A percentile compares a stretch with the other conserved stretches of the same genome.
Conservation (phyloP, 169 alveolate species). For the Plasmodium adleri region DNA sequence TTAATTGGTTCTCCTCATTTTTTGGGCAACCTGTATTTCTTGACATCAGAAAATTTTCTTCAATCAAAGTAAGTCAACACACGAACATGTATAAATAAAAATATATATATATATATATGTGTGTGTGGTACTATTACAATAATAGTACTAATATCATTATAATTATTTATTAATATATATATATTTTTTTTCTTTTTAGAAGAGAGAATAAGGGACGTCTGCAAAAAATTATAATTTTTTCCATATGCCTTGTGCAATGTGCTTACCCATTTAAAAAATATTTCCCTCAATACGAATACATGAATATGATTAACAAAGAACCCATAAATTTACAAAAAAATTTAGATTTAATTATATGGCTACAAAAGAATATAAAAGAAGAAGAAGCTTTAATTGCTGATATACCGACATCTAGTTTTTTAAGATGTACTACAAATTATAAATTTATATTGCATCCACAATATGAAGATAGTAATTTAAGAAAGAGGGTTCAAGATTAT, state of each 20-base stretch:
- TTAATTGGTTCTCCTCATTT: slow-evolving; percentile 42
- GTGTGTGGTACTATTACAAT: too few species aligned
- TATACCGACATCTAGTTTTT: slow-evolving; percentile 71
- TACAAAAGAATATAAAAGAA: slow-evolving; percentile 36
- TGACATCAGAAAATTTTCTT: not conserved
- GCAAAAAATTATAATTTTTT: not conserved
- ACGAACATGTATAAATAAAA: not conserved
- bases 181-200: not conserved
- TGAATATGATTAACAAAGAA: slow-evolving; percentile 1
- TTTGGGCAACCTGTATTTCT: not conserved
- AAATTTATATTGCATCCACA: slow-evolving; percentile 68
- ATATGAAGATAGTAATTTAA: slow-evolving; percentile 40
- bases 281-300: slow-evolving; percentile 62
- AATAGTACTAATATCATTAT: not conserved
- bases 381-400: slow-evolving; percentile 41
- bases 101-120: not conserved
- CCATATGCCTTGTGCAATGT: slow-evolving; percentile 32
- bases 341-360: slow-evolving; percentile 35
- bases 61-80: slow-evolving; percentile 15
- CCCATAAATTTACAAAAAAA: slow-evolving; percentile 28
- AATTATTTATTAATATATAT: not conserved
- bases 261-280: slow-evolving; percentile 34
- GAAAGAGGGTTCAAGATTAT: slow-evolving; percentile 63
- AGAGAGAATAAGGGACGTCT: slow-evolving; percentile 2
- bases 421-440: slow-evolving; percentile 56